These are phyloP conservation scores for Zygoascus biomembranicola DNA, from an alignment of 805 yeast genomes.

Conservation along the genomic window DNA sequence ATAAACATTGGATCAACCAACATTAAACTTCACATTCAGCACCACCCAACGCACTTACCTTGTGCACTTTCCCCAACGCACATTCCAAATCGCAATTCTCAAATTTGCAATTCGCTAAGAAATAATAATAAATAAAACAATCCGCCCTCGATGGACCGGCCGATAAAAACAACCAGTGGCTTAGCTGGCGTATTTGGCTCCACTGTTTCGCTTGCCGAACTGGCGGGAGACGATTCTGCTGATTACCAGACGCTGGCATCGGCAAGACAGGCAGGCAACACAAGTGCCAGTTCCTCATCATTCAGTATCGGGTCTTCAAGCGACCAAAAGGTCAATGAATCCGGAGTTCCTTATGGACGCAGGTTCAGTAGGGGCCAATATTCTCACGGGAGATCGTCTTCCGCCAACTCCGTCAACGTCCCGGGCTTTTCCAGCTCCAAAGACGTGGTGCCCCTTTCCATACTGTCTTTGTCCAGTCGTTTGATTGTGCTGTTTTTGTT, in stretches of 20 bases:
- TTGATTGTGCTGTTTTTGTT: conserved; percentile 17
- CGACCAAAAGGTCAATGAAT: neutral
- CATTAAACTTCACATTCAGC: too few species aligned
- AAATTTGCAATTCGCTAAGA: too few species aligned
- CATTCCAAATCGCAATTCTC: too few species aligned
- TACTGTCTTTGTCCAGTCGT: conserved; percentile 11
- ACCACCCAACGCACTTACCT: too few species aligned
- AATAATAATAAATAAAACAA: too few species aligned
- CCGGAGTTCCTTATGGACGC: neutral
- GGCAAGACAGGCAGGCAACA: neutral
- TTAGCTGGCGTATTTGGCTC: conserved; percentile 34
- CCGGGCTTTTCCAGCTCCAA: conserved; percentile 5
- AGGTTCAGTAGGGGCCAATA: neutral
- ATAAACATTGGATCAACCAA: too few species aligned
- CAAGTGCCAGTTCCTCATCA: neutral
- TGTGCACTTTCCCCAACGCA: too few species aligned
- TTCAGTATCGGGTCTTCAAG: neutral
- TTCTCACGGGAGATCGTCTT: conserved; percentile 2
- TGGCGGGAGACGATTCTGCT: conserved; percentile 20
- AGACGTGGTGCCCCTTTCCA: conserved; percentile 14
- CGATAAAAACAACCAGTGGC: conserved; percentile 21
- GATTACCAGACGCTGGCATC: neutral
- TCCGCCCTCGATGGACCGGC: neutral
- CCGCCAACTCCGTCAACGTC: neutral
- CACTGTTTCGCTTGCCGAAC: conserved; percentile 30